Percentiles rank a stretch among this genome's conserved stretches.
phyloP scores from a whole-genome alignment of 2,329 filamentous ascomycete genomes.

The Xylaria arbuscula region DNA sequence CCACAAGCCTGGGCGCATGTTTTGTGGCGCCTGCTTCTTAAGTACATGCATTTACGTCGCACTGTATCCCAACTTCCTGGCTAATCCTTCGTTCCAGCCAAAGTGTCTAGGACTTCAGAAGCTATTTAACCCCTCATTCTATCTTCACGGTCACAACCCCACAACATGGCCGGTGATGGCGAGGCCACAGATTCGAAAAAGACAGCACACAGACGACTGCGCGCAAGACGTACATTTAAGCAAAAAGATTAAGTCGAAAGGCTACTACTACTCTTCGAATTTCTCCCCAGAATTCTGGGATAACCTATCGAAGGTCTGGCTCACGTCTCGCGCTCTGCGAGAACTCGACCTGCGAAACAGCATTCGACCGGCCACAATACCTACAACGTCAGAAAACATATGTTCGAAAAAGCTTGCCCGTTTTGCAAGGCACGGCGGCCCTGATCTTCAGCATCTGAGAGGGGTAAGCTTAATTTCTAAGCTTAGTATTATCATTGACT shows the following conservation, averaged over 20 bases:
- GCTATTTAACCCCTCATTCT: conserved; percentile 17
- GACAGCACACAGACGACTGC: conserved; percentile 9
- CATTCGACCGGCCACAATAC: conserved; percentile 1
- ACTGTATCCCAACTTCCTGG: conserved; percentile 1
- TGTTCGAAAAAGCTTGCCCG: conserved; percentile 32
- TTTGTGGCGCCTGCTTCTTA: too few relatives aligned
- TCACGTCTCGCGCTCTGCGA: conserved; percentile 45
- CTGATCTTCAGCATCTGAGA: conserved; percentile 51
- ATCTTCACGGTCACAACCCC: neutral
- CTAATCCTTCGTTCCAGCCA: conserved; percentile 4
- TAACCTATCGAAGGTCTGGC: conserved; percentile 45
- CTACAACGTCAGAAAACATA: neutral
- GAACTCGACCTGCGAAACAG: conserved; percentile 46
- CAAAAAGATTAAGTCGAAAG: conserved; percentile 23
- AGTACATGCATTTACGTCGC: conserved; percentile 5
- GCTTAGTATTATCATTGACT: conserved; percentile 14
- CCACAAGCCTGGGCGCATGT: too few relatives aligned
- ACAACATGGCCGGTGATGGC: conserved; percentile 22
- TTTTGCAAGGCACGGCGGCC: conserved; percentile 51
- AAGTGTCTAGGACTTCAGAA: conserved; percentile 8
- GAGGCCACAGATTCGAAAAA: conserved; percentile 20
- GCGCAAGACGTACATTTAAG: conserved; percentile 10
- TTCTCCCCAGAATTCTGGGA: conserved; percentile 45
- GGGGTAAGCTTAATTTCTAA: conserved; percentile 43
- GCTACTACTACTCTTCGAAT: conserved; percentile 8